Conservation (phyloP, 2,329 filamentous ascomycete genomes). For the Pyricularia sp. region DNA sequence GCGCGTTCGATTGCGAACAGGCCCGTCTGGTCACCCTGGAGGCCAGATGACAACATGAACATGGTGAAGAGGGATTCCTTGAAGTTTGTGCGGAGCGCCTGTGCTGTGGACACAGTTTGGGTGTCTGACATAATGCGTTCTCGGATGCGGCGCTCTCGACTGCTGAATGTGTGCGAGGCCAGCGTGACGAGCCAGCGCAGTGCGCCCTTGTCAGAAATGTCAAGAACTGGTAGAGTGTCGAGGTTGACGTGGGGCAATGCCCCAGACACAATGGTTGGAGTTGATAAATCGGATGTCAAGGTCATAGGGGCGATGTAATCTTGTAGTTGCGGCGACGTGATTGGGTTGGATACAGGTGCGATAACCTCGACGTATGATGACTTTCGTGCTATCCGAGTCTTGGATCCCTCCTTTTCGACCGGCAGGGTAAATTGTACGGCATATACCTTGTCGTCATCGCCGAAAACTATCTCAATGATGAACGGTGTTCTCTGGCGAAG, state of each 20-base stretch:
- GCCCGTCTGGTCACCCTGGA: constrained; percentile 33
- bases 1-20: constrained; percentile 31
- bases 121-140: constrained; percentile 14
- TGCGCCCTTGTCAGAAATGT: constrained; percentile 22
- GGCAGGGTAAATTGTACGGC: constrained; percentile 30
- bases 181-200: constrained; percentile 29
- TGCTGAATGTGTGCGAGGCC: constrained; percentile 29
- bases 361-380: constrained; percentile 35
- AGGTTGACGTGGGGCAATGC: constrained; percentile 31
- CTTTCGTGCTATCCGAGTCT: constrained; percentile 31
- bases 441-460: constrained; percentile 17
- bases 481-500: constrained; percentile 29
- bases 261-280: constrained; percentile 5
- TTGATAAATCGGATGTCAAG: constrained; percentile 12
- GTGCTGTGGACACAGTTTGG: constrained; percentile 2
- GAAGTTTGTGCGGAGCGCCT: constrained; percentile 30
- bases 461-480: constrained; percentile 30
- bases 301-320: constrained; percentile 27
- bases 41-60: constrained; percentile 34
- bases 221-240: constrained; percentile 32
- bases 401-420: constrained; percentile 23
- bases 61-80: constrained; percentile 39
- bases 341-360: constrained; percentile 22
- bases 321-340: constrained; percentile 3
- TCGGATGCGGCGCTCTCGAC: constrained; percentile 28